A percentile compares a stretch with the other conserved stretches of the same genome.
Conservation (phyloP, 164 flowering plant species). For the Akebia trifoliata region DNA sequence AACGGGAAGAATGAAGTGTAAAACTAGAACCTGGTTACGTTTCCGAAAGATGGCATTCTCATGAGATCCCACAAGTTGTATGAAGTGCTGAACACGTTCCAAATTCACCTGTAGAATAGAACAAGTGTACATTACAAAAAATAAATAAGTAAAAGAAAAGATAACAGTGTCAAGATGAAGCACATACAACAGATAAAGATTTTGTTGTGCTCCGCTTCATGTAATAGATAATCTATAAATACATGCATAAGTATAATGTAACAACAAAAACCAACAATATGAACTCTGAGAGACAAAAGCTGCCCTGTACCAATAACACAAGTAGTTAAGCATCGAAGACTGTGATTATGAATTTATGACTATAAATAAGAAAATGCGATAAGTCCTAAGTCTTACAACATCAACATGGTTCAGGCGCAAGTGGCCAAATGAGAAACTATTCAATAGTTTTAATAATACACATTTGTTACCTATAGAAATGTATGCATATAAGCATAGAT, state of each 20-base stretch:
- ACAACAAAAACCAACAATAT: not conserved
- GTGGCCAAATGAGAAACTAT: not conserved
- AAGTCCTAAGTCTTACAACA: not conserved
- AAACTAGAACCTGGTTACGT: constrained; percentile 29
- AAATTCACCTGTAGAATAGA: constrained; percentile 32
- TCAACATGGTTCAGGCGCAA: not conserved
- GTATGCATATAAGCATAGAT: too few species aligned
- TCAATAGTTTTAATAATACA: not conserved
- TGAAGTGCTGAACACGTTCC: constrained; percentile 37
- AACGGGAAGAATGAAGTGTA: not conserved
- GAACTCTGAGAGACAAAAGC: too few species aligned
- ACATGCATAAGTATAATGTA: not conserved
- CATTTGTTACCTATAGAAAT: too few species aligned
- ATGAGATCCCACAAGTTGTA: constrained; percentile 28
- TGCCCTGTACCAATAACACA: not conserved
- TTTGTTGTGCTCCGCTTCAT: too few species aligned
- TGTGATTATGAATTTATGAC: not conserved
- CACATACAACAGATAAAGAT: not conserved
- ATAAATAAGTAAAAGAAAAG: not conserved
- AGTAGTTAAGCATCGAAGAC: not conserved
- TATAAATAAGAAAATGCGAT: not conserved
- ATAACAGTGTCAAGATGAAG: not conserved
- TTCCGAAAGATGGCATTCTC: constrained; percentile 34
- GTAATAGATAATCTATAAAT: too few species aligned
- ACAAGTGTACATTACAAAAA: not conserved